Evolutionary conservation across 768 basidiomycete genomes (phyloP).

Genomic region (Solioccasus polychromus): DNA sequence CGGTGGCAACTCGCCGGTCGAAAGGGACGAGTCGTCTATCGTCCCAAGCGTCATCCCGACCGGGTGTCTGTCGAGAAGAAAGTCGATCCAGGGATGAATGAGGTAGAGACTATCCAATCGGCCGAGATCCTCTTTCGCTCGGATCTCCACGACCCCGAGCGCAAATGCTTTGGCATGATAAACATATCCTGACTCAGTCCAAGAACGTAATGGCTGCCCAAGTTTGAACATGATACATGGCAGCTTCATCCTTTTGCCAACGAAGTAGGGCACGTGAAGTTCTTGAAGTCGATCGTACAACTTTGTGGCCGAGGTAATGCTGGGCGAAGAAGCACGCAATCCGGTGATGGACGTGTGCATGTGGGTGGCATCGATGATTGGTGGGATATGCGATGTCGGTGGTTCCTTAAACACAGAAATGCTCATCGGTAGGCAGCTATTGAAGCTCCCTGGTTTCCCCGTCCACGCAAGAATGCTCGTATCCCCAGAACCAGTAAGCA

Average conservation of each 20-base stretch:
- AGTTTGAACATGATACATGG: slow-evolving; percentile 4
- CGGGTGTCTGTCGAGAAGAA: no score
- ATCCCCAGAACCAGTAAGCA: no score
- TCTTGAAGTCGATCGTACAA: not conserved
- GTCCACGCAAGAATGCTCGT: no score
- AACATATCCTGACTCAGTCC: not conserved
- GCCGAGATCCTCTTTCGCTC: not conserved
- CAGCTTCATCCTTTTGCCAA: not conserved
- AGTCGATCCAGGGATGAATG: slow-evolving; percentile 2
- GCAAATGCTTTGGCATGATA: not conserved
- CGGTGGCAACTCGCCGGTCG: no score
- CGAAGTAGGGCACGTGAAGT: not conserved
- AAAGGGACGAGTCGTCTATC: no score
- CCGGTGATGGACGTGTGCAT: not conserved
- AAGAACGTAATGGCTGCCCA: not conserved
- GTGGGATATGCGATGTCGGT: no score
- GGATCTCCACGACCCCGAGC: slow-evolving; percentile 3
- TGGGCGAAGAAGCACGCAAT: not conserved
- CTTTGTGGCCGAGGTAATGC: not conserved
- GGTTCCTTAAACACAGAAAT: no score
- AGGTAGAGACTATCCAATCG: not conserved
- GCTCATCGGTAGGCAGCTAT: no score
- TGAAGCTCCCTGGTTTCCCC: no score
- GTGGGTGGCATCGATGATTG: not conserved
- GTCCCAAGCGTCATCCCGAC: no score